These are phyloP conservation scores for Baorangia bicolor DNA, from an alignment of 768 basidiomycete species.

Conservation along the genomic window DNA sequence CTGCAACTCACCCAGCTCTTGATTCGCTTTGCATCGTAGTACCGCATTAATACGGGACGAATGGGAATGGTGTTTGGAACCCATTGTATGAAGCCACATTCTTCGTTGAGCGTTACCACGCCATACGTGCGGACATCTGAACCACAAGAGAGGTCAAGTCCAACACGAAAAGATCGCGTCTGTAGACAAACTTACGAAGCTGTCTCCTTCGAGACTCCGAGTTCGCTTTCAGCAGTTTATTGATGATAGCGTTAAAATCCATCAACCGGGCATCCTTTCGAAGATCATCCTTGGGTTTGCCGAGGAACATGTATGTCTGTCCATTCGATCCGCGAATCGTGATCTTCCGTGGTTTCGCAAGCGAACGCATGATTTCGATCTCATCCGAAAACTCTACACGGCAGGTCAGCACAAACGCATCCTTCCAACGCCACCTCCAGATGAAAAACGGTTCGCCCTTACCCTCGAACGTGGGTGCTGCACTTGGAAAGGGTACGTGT, in stretches of 20 bases:
- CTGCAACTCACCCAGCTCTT: constrained; percentile 46
- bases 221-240: constrained; percentile 90
- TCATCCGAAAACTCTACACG: constrained; percentile 72
- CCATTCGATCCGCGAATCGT: constrained; percentile 83
- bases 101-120: constrained; percentile 97
- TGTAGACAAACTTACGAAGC: constrained; percentile 59
- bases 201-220: constrained; percentile 90
- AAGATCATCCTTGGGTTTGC: constrained; percentile 96
- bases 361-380: constrained; percentile 86
- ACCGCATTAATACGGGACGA: constrained; percentile 67
- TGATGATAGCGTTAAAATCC: constrained; percentile 98
- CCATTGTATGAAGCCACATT: constrained; percentile 98
- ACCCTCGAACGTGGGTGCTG: constrained; percentile 74
- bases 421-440: neutral
- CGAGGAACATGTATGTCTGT: constrained; percentile 83
- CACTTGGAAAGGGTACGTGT: constrained; percentile 79
- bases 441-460: constrained; percentile 9
- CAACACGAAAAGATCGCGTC: too few species aligned
- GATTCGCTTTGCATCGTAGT: constrained; percentile 57
- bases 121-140: constrained; percentile 91
- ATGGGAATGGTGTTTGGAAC: constrained; percentile 89
- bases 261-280: constrained; percentile 96
- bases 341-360: constrained; percentile 90
- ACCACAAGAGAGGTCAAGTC: neutral
- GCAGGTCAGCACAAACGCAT: neutral